Percentiles rank a stretch among this genome's conserved stretches.
Evolutionary conservation across 345 rosid species (phyloP).

Genomic region (Pugionium dolabratum): DNA sequence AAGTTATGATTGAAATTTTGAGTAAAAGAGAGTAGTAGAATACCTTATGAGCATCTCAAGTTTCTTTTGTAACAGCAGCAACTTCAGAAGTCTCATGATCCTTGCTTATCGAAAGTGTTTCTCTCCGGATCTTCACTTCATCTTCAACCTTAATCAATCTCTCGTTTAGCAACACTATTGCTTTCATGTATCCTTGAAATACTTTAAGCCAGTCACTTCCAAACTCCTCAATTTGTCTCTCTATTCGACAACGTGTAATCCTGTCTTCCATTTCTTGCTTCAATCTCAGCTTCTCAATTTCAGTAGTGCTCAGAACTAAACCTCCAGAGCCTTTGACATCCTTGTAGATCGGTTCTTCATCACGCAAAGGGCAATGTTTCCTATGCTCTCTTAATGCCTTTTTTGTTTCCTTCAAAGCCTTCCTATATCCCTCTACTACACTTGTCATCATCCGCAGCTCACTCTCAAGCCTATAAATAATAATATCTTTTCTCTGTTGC

Average conservation of each 20-base stretch:
- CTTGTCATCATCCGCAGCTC: conserved; percentile 72
- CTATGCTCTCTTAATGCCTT: conserved; percentile 67
- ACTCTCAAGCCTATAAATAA: conserved; percentile 63
- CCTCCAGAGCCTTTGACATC: conserved; percentile 80
- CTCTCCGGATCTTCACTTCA: conserved; percentile 47
- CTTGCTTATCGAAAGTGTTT: conserved; percentile 39
- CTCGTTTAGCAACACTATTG: conserved; percentile 37
- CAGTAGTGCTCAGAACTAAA: conserved; percentile 64
- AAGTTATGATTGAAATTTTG: background rate
- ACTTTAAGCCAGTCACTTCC: conserved; percentile 43
- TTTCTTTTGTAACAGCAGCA: conserved; percentile 39
- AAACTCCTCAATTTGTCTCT: conserved; percentile 58
- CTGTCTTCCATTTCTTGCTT: conserved; percentile 76
- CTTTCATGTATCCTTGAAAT: conserved; percentile 41
- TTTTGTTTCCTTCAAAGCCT: conserved; percentile 66
- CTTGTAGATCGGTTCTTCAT: conserved; percentile 62
- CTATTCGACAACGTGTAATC: conserved; percentile 38
- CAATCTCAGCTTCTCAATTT: conserved; percentile 64
- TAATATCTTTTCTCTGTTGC: conserved; percentile 51
- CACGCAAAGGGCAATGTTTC: conserved; percentile 51
- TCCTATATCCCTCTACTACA: conserved; percentile 73
- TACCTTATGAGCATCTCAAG: conserved; percentile 36
- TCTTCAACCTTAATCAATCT: conserved; percentile 49
- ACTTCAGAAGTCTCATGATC: conserved; percentile 36
- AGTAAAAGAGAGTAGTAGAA: conserved; percentile 9